These are phyloP conservation scores for Talaromyces islandicus DNA, from an alignment of 2,329 filamentous ascomycete genomes.

Conservation along the genomic window DNA sequence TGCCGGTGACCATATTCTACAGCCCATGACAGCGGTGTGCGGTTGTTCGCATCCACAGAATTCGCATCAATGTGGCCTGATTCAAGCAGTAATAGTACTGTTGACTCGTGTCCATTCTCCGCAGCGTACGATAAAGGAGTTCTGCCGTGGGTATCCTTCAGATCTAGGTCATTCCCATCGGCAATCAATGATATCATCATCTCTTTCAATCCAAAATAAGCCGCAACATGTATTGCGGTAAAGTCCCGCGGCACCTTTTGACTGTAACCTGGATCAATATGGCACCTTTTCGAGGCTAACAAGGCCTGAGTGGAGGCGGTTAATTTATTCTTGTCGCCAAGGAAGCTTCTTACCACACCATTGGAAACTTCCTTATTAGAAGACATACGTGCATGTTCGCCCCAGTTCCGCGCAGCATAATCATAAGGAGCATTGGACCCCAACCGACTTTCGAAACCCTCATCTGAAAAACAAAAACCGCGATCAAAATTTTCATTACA, in stretches of 20 bases:
- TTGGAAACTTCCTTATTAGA: neutral
- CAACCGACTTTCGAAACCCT: neutral
- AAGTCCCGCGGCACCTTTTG: neutral
- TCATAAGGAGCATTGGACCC: constrained; percentile 11
- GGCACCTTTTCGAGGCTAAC: neutral
- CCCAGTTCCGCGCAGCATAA: constrained; percentile 16
- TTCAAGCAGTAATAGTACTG: neutral
- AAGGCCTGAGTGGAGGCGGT: neutral
- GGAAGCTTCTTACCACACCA: neutral
- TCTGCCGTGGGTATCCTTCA: neutral
- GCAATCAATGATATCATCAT: neutral
- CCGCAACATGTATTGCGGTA: neutral
- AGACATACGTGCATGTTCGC: constrained; percentile 9
- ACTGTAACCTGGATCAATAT: neutral
- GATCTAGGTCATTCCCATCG: neutral
- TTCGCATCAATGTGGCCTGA: neutral
- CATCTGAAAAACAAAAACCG: neutral
- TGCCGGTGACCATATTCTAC: neutral
- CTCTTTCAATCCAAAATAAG: neutral
- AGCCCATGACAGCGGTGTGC: neutral
- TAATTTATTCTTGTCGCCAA: neutral
- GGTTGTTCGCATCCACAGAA: neutral
- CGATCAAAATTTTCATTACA: constrained; percentile 14
- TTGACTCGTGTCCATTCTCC: neutral
- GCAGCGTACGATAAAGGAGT: neutral